Conservation (phyloP, 345 rosid genomes). For the Conringia planisiliqua region DNA sequence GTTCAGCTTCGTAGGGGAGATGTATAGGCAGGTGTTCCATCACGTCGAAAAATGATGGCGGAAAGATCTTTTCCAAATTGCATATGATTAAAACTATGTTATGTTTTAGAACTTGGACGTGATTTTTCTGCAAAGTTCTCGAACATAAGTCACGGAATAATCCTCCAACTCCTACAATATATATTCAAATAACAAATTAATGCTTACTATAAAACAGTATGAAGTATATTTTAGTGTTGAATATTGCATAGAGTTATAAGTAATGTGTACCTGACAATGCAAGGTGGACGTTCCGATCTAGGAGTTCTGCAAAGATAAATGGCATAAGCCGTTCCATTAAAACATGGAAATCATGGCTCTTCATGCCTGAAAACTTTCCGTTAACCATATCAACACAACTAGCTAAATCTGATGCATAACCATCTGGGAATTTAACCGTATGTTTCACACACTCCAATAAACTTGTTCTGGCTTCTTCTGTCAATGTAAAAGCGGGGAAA, state of each 20-base stretch:
- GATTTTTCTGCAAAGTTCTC: neutral
- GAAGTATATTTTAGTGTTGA: too few relatives aligned
- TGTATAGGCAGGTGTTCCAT: neutral
- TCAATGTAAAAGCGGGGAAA: neutral
- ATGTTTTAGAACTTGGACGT: neutral
- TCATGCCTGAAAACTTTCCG: neutral
- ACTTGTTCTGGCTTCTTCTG: neutral
- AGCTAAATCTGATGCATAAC: neutral
- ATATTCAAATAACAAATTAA: neutral
- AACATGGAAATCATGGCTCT: neutral
- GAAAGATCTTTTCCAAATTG: neutral
- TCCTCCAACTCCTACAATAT: neutral
- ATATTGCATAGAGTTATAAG: too few relatives aligned
- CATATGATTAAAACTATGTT: neutral
- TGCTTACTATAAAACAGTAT: too few relatives aligned
- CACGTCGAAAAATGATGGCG: neutral
- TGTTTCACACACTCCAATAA: neutral
- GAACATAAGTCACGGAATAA: neutral
- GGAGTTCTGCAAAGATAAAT: neutral
- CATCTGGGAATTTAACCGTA: neutral
- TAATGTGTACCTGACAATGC: neutral
- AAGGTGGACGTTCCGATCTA: neutral
- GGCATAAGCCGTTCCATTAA: neutral
- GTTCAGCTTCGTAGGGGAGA: neutral
- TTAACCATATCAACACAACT: neutral